Percentiles rank a stretch among this genome's conserved stretches.
Evolutionary conservation across 305 asterid genomes (phyloP).

Genomic region (Fraxinus paxiana): DNA sequence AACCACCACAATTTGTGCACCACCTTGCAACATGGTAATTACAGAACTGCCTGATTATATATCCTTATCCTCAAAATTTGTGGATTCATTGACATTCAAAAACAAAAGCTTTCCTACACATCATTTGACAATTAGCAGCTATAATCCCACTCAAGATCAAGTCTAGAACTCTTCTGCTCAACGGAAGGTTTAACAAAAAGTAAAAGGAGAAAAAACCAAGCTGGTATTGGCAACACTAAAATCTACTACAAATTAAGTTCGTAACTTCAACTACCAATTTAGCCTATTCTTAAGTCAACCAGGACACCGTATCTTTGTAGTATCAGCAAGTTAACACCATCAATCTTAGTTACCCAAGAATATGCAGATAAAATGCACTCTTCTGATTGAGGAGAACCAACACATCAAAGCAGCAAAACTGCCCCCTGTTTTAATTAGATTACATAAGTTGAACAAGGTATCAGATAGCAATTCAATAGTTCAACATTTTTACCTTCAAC

Average conservation of each 20-base stretch:
- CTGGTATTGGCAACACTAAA: background rate
- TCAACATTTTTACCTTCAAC: conserved; percentile 61
- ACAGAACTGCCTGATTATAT: background rate
- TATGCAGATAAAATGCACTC: conserved; percentile 18
- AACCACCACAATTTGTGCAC: background rate
- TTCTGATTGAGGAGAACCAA: conserved; percentile 5
- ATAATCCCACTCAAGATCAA: background rate
- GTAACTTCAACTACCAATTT: background rate
- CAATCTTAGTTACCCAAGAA: conserved; percentile 1
- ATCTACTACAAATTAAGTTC: background rate
- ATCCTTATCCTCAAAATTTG: background rate
- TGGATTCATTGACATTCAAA: background rate
- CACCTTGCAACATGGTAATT: background rate
- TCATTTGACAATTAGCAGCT: background rate
- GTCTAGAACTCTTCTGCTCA: background rate
- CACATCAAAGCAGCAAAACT: background rate
- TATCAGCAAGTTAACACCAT: conserved; percentile 8
- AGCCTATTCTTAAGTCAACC: background rate
- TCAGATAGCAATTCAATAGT: conserved; percentile 1
- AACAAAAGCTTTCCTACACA: background rate
- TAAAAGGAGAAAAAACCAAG: background rate
- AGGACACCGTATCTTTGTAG: background rate
- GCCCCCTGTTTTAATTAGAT: background rate
- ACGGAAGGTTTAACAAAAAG: background rate
- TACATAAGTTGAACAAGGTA: background rate